Percentiles rank a stretch among this genome's conserved stretches.
phyloP scores from a whole-genome alignment of 2,329 filamentous ascomycete species.

The Tolypocladium guangdongense region DNA sequence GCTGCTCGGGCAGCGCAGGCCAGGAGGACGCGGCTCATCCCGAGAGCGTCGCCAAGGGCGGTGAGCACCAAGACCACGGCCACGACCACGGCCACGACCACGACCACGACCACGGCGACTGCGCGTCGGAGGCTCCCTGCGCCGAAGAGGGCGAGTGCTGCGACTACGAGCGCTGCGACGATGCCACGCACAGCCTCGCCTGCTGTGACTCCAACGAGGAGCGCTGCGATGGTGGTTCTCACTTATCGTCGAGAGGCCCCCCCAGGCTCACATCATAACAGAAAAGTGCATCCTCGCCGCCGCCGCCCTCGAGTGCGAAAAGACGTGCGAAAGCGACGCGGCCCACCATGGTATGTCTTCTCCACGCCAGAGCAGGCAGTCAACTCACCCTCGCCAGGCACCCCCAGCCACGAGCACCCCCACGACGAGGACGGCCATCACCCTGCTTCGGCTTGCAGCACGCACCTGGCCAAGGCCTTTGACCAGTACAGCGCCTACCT shows the following conservation, averaged over 20 bases:
- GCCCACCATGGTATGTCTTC: conserved; percentile 12
- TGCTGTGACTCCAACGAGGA: conserved; percentile 17
- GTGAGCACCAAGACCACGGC: background rate
- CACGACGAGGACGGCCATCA: conserved; percentile 17
- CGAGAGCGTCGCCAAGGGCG: background rate
- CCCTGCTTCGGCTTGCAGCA: conserved; percentile 16
- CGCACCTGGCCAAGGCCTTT: conserved; percentile 20
- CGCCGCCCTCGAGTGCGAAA: conserved; percentile 19
- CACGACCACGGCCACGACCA: background rate
- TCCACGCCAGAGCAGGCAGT: background rate
- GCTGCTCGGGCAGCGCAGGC: conserved; percentile 4
- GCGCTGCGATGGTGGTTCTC: conserved; percentile 12
- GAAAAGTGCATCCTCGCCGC: conserved; percentile 20
- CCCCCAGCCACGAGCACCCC: conserved; percentile 11
- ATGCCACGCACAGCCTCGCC: no score
- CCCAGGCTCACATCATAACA: conserved; percentile 6
- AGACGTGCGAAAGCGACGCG: conserved; percentile 14
- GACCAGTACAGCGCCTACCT: conserved; percentile 23
- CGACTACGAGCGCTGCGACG: conserved; percentile 9
- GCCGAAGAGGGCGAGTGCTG: conserved; percentile 5
- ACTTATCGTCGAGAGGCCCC: background rate
- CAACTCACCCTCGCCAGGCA: conserved; percentile 1
- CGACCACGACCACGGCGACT: background rate
- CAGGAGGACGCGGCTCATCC: background rate
- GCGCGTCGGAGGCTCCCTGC: background rate